Evolutionary conservation across 129 eudicot species (phyloP), one percentile per base, ranked within the genome.

Genomic region (Flaveria ramosissima): DNA sequence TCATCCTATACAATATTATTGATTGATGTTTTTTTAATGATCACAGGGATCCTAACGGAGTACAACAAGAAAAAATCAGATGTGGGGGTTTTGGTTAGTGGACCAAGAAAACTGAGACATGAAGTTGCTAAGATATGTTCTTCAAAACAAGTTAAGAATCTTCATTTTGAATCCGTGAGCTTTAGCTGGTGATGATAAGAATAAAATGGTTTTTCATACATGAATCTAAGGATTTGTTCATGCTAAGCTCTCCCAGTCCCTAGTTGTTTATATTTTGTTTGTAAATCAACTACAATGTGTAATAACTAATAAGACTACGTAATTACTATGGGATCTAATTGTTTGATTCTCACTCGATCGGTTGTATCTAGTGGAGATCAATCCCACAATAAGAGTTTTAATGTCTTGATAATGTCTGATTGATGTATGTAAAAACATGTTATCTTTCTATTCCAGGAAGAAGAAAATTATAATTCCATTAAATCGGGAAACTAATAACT

Each of bases 51-150:
- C 21, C 77, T 89, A 42, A 77, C 75, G n/a, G 87, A 83, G 27
- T 71, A 79, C 73, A 68, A 69, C 24, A 69, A 68, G 75, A 80
- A 80, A 83, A 89, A 70, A 36, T 36, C 70, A 14, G 85, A 78
- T 52, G 81, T 78, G 16, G 90, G 90, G 26, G 95, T 89, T 14
- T 30, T 89, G 74, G 91, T 85, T 0, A 70, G 84, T 36, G 95
- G 95, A 24, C 91, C 95, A 45, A 82, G 82, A 80, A 83, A 79
- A n/a, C 80, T 86, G 89, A 52, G 88, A 50, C 89, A 86, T 59
- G 86, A 86, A 64, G 91, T 86, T 48, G 95, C 91, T 7, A 86
- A 76, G 47, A 84, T 86, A 61, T 89, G 95, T 73, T 82, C 95
- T 17, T 83, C 83, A 63, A 69, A 43, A 8, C 55, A 61, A 77